Conservation (phyloP, 2,329 filamentous ascomycete genomes). For the Paramyrothecium sp. region DNA sequence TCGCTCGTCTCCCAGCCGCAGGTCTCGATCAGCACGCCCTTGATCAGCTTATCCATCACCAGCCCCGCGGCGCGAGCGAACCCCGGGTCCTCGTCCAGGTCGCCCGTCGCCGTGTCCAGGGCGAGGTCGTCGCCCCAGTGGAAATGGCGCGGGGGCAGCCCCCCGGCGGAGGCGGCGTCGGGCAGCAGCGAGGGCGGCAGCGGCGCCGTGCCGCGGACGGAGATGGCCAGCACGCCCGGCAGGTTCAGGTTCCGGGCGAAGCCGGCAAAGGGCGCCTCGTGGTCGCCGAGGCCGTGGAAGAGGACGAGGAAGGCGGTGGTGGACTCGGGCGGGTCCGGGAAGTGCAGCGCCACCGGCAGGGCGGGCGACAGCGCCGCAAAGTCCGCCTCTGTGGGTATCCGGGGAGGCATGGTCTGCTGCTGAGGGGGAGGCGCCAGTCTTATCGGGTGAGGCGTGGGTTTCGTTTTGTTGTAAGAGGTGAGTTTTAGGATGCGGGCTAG, state of each 20-base stretch:
- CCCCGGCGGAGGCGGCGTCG: conserved; percentile 11
- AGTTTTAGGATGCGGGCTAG: no score
- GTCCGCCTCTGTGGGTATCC: conserved; percentile 50
- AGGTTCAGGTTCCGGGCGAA: conserved; percentile 70
- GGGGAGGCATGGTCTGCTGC: conserved; percentile 37
- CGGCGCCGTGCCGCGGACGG: conserved; percentile 67
- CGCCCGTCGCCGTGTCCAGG: conserved; percentile 48
- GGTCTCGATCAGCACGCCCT: conserved; percentile 46
- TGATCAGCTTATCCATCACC: conserved; percentile 51
- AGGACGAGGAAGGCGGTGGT: conserved; percentile 76
- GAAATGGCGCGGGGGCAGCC: conserved; percentile 33
- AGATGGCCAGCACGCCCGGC: conserved; percentile 74
- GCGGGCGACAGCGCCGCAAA: conserved; percentile 41
- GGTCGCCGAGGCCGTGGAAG: conserved; percentile 83
- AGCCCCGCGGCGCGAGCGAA: conserved; percentile 47
- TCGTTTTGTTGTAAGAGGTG: not conserved
- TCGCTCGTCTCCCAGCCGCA: conserved; percentile 61
- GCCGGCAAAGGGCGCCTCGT: conserved; percentile 62
- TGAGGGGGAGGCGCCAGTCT: not conserved
- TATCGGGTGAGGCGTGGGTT: conserved; percentile 2
- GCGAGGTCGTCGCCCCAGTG: conserved; percentile 69
- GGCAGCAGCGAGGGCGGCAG: conserved; percentile 68
- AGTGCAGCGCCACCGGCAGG: conserved; percentile 45
- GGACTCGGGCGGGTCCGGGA: conserved; percentile 54
- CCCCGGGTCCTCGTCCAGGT: conserved; percentile 61